Percentiles rank a stretch among this genome's conserved stretches.
Evolutionary conservation across 306 rosid species (phyloP).

Genomic region (Vigna hirtella): DNA sequence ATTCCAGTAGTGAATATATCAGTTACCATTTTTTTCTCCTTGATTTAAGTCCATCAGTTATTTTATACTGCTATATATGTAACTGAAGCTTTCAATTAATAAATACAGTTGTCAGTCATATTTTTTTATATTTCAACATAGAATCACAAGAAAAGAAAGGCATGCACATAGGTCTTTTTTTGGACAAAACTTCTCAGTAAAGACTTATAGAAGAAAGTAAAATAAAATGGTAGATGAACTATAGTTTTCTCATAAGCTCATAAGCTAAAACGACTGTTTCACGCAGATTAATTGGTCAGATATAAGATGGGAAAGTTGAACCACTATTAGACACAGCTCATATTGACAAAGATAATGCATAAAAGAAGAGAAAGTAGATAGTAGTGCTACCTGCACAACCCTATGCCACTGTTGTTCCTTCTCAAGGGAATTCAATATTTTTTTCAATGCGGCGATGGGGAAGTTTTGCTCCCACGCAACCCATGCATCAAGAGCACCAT

Average conservation of each 20-base stretch:
- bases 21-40: too few species aligned
- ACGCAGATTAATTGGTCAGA: not conserved
- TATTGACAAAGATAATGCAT: slow-evolving; percentile 19
- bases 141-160: not conserved
- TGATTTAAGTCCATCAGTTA: too few species aligned
- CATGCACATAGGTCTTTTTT: not conserved
- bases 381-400: slow-evolving; percentile 69
- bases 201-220: not conserved
- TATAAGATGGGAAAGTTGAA: not conserved
- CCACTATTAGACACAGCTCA: not conserved
- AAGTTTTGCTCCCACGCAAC: slow-evolving; percentile 90
- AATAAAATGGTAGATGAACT: not conserved
- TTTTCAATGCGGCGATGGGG: slow-evolving; percentile 71
- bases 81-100: too few species aligned
- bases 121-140: too few species aligned
- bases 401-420: slow-evolving; percentile 93
- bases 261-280: not conserved
- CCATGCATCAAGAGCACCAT: slow-evolving; percentile 93
- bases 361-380: slow-evolving; percentile 13
- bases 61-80: too few species aligned
- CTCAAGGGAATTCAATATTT: slow-evolving; percentile 67
- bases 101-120: too few species aligned
- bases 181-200: not conserved
- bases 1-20: too few species aligned
- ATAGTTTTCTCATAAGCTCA: not conserved